phyloP scores from a whole-genome alignment of 208 protist species.

The Vickermania spadyakhi region DNA sequence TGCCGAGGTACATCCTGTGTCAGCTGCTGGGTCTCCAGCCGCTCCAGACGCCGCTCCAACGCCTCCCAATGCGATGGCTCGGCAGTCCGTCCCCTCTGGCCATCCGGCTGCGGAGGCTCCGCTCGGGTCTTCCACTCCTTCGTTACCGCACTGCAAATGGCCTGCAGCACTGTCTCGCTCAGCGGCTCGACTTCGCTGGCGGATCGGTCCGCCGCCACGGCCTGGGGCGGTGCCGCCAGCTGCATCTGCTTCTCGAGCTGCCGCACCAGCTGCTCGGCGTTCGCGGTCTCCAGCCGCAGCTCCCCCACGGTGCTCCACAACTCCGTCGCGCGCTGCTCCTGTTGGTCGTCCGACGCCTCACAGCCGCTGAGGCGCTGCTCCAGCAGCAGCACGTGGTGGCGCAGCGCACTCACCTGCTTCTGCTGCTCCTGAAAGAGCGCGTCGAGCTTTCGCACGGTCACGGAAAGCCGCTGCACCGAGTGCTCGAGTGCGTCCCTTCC shows the following conservation, averaged over 20 bases:
- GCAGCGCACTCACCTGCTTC: slow-evolving; percentile 14
- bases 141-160: no score
- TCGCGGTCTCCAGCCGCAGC: slow-evolving; percentile 39
- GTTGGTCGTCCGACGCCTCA: slow-evolving; percentile 20
- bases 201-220: background rate
- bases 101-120: no score
- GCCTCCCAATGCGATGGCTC: no score
- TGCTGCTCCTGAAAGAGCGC: slow-evolving; percentile 13
- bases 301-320: slow-evolving; percentile 33
- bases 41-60: no score
- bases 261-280: slow-evolving; percentile 46
- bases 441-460: background rate
- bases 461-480: background rate
- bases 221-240: background rate
- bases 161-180: no score
- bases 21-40: no score
- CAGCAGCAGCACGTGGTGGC: slow-evolving; percentile 35
- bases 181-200: no score
- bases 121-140: no score
- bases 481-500: no score
- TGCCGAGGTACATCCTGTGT: no score
- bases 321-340: slow-evolving; percentile 26
- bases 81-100: no score
- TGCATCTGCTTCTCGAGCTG: slow-evolving; percentile 39
- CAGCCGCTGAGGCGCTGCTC: slow-evolving; percentile 34